Evolutionary conservation across 2,329 filamentous ascomycete species (phyloP).

Genomic region (Talaromyces sp.): DNA sequence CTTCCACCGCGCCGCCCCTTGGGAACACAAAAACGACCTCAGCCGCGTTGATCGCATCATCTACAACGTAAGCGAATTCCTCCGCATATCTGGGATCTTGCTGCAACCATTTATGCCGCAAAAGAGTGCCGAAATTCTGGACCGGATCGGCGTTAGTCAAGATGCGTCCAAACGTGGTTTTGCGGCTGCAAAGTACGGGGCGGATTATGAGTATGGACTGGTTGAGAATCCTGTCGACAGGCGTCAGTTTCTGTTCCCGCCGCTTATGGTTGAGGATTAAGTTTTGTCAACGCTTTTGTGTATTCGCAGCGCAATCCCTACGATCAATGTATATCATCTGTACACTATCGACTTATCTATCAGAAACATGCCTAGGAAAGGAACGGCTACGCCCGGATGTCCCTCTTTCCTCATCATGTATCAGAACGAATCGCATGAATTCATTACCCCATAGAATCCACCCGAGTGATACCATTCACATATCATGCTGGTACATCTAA

Average conservation of each 20-base stretch:
- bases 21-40: constrained; percentile 48
- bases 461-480: constrained; percentile 4
- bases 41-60: constrained; percentile 57
- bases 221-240: constrained; percentile 37
- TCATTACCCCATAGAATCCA: constrained; percentile 20
- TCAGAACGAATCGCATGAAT: constrained; percentile 1
- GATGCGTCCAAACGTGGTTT: constrained; percentile 56
- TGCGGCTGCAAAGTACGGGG: constrained; percentile 57
- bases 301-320: not conserved
- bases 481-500: not conserved
- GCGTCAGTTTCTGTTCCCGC: constrained; percentile 50
- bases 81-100: constrained; percentile 77
- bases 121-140: constrained; percentile 68
- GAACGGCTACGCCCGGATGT: constrained; percentile 15
- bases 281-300: not conserved
- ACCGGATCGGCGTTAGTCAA: constrained; percentile 68
- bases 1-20: constrained; percentile 64
- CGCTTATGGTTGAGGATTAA: constrained; percentile 40
- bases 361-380: not conserved
- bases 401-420: not conserved
- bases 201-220: constrained; percentile 60
- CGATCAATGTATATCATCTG: not conserved
- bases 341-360: not conserved
- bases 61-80: constrained; percentile 67
- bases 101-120: constrained; percentile 87